Evolutionary conservation across 768 basidiomycete genomes (phyloP), one percentile per base, ranked within the genome.

Genomic region (Leucosporidium scottii): DNA sequence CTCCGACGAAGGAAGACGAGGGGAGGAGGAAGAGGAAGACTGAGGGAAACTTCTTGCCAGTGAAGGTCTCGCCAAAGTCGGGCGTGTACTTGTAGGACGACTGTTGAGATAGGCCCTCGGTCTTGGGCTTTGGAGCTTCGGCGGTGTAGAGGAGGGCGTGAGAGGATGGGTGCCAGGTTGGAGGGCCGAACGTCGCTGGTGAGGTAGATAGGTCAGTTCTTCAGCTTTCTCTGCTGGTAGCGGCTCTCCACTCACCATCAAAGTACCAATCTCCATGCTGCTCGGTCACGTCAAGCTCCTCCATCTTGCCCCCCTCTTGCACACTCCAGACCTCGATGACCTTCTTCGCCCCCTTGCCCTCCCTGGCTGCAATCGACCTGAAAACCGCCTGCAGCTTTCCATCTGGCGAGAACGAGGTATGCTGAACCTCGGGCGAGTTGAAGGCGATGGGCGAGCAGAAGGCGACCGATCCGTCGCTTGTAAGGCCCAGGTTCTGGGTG

Each of bases 21-120:
- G 78, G 71, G 83, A 85, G 86, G 15, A 78, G 78, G 59, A 86
- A 80, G 18, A 88, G 59, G 73, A 85, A 89, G 10, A 84, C 76
- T 0, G 79, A 78, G 1, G 88, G 85, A 6, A 79, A 77, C 66
- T 81, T 82, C 74, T 82, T 85, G 6, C 82, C 82, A 6, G 76
- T 75, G n/a, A 86, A 74, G 8, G 82, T 81, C 76, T 90, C 88
- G 0, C 88, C 88, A 66, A 87, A 84, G 55, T 82, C 80, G 7
- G 87, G 86, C 1, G 73, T 78, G 75, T 82, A 89, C 30, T 80
- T 78, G 69, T 85, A 87, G 62, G 83, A 64, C 28, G 18, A 27
- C 12, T 34, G 74, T 70, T 55, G 74, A 73, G 23, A 7, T 73
- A 66, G 10, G 31, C 75, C 70, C n/a, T 74, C 63, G 53, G 49